These are phyloP conservation scores for Colletotrichum sp. DNA, from an alignment of 2,329 filamentous ascomycete genomes.

Conservation along the genomic window DNA sequence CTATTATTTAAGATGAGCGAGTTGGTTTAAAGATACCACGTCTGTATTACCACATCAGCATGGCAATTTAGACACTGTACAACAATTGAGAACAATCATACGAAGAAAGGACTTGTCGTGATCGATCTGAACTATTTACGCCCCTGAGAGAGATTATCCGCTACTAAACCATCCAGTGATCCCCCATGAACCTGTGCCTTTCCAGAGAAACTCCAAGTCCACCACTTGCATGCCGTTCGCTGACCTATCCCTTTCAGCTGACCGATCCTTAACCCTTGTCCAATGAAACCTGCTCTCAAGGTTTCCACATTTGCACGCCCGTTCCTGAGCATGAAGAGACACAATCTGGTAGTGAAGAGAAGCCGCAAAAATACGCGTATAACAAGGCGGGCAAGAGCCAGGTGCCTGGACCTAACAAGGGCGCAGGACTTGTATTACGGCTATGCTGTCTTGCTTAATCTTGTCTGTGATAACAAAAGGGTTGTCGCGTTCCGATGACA, in stretches of 20 bases:
- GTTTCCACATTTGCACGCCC: neutral
- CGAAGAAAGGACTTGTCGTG: neutral
- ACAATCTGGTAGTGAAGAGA: neutral
- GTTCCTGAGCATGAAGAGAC: neutral
- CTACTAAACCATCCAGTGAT: neutral
- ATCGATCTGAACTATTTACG: neutral
- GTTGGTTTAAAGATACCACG: constrained; percentile 7
- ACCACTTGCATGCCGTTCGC: neutral
- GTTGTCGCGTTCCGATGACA: neutral
- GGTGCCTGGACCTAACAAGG: neutral
- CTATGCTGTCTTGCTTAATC: neutral
- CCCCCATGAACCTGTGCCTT: neutral
- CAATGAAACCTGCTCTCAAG: neutral
- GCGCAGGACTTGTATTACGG: constrained; percentile 9
- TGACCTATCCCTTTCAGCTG: neutral
- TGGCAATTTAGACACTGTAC: neutral
- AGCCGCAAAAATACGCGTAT: too few relatives aligned
- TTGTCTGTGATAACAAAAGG: neutral
- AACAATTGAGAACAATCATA: neutral
- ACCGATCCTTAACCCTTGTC: neutral
- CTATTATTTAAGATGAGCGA: neutral
- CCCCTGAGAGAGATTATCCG: neutral
- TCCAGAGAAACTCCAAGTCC: neutral
- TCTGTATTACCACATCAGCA: neutral
- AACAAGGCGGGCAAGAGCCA: neutral